Conservation (phyloP, 2,329 filamentous ascomycete species). For the Penicillium sp. region DNA sequence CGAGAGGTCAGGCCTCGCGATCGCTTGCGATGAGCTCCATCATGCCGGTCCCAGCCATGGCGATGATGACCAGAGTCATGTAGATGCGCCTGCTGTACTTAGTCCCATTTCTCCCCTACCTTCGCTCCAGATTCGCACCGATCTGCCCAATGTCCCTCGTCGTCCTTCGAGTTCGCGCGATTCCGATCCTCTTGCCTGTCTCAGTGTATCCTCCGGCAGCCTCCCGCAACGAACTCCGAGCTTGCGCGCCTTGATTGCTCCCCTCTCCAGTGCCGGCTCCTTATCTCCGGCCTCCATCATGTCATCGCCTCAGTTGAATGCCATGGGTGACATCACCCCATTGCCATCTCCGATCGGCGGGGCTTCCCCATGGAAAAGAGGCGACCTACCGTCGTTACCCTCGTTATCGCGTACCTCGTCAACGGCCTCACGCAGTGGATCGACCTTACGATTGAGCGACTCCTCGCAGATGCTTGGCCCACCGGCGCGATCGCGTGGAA, state of each 20-base stretch:
- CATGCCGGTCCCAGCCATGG: conserved; percentile 16
- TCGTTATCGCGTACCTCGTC: conserved; percentile 49
- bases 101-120: conserved; percentile 25
- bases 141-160: conserved; percentile 27
- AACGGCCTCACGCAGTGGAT: conserved; percentile 42
- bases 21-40: conserved; percentile 15
- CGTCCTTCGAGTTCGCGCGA: conserved; percentile 36
- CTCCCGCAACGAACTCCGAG: conserved; percentile 51
- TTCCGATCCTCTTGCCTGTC: conserved; percentile 40
- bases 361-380: conserved; percentile 53
- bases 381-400: conserved; percentile 55
- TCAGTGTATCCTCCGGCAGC: conserved; percentile 48
- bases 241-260: conserved; percentile 44
- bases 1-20: conserved; percentile 22
- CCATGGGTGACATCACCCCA: conserved; percentile 78
- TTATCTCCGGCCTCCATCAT: conserved; percentile 67
- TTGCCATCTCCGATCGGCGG: conserved; percentile 71
- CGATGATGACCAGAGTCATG: conserved; percentile 2
- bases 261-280: conserved; percentile 48
- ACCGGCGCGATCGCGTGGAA: conserved; percentile 36
- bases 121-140: conserved; percentile 42
- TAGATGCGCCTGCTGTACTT: conserved; percentile 6
- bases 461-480: conserved; percentile 39
- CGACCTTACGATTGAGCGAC: conserved; percentile 42
- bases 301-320: conserved; percentile 74